These are phyloP conservation scores for Trypanosoma congolense DNA, from an alignment of 208 protist species.

Conservation along the genomic window DNA sequence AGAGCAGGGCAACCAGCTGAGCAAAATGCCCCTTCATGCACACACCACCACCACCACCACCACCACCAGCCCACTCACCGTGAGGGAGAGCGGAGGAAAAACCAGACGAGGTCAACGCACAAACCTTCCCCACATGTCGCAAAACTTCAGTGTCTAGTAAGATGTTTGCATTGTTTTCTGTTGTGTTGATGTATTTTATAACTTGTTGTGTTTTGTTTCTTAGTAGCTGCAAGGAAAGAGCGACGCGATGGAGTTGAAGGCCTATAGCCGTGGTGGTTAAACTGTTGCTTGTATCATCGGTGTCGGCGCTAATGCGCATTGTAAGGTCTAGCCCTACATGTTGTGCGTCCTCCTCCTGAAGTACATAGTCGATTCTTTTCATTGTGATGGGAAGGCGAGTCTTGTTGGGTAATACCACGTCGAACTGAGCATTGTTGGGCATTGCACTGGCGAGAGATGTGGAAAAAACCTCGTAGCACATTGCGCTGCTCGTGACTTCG, in stretches of 20 bases:
- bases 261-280: not conserved
- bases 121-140: slow-evolving; percentile 13
- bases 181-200: slow-evolving; percentile 25
- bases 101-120: slow-evolving; percentile 6
- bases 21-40: slow-evolving; percentile 2
- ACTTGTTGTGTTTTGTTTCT: slow-evolving; percentile 21
- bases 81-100: slow-evolving; percentile 1
- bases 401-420: too few relatives aligned
- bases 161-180: not conserved
- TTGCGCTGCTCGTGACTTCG: too few relatives aligned
- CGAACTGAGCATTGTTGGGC: too few relatives aligned
- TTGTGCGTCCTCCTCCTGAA: too few relatives aligned
- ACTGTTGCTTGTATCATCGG: too few relatives aligned
- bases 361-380: too few relatives aligned
- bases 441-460: too few relatives aligned
- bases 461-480: too few relatives aligned
- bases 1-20: slow-evolving; percentile 17
- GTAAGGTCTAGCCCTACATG: too few relatives aligned
- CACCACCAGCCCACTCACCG: not conserved
- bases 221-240: slow-evolving; percentile 33
- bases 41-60: not conserved
- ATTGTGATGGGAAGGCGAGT: too few relatives aligned
- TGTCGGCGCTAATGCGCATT: too few relatives aligned
- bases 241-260: slow-evolving; percentile 9
- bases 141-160: slow-evolving; percentile 1